Base-by-base conservation (phyloP, 306 rosid genomes). In the Trifolium fragiferum region DNA sequence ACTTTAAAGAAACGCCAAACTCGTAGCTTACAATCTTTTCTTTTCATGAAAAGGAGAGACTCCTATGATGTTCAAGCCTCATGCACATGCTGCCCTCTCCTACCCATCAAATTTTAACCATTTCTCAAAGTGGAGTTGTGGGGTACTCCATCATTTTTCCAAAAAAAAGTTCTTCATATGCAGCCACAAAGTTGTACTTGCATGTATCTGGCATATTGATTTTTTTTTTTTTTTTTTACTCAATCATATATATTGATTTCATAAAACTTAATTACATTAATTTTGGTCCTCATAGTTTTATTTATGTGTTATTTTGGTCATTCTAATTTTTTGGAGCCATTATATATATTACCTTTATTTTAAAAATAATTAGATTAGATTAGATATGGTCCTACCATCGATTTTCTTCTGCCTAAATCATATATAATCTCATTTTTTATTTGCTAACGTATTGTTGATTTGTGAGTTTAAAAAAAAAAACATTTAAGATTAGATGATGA, bases 1-100 rank as follows among this genome's bases (percentile, higher is more conserved):
- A 32, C 80, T 72, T 75, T 74, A 15, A 63, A 40, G 70, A 87
- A 89, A 86, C 78, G 88, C 87, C 84, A 92, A 87, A 75, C 60
- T 81, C 59, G 78, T 77, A 81, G 77, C 84, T 92, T 72, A 84
- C 75, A 86, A 85, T 59, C 74, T 81, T 89, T 92, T 59, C 74
- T 81, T 89, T 92, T 81, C 87, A 86, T 93, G 84, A 90, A 93
- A 93, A 89, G 92, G 68, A 87, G 96, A 84, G 90, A 75, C 81
- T 81, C 80, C 83, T 74, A 78, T 83, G 86, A 84, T 83, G 82
- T 86, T 87, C 77, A 82, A 82, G 87, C 71, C 78, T 87, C 79
- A 57, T 80, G 93, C 98, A 93, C 98, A 87, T 84, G 87, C 83
- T 67, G 78, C 84, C 90, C 91, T 87, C 87, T 86, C 83, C 63